Base-by-base conservation (phyloP, 1,284 basidiomycete species). In the Boletus holoroseus region DNA sequence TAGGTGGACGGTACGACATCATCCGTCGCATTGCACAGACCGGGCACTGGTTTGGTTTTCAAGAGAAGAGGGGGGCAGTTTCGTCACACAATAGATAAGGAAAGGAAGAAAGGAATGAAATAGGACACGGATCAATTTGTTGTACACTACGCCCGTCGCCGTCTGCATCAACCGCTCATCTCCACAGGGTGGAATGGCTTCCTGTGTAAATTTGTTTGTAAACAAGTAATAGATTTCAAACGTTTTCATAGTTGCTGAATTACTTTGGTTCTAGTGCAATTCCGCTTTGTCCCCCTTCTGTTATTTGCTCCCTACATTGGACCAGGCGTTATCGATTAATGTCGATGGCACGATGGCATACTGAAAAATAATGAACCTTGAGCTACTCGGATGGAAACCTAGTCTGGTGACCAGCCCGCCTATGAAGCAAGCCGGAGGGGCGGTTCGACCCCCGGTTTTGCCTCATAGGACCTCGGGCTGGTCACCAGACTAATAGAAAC, bases 141-240 rank as follows among this genome's bases (percentile, higher is more conserved):
- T 59, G 56, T 63, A 61, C 18, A 51, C 26, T 64, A 50, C 2
- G 41, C 22, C 22, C 22, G 22, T 22, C 22, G 3, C 34, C 8
- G 37, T 46, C 6, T 24, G 44, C 28, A 37, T 51, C 31, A 11
- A 27, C 55, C 49, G 30, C 27, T 22, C 38, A 47, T 39, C 39
- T 49, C 43, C 58, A n/a, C 26, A 24, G 31, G 31, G 16, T 39
- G 31, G 20, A 37, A 20, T 26, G 22, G 27, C 15, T 18, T 26
- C 24, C 28, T 13, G 40, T 22, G 20, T 15, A 39, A n/a, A 7
- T 12, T 39, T 15, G 41, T 36, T 22, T 27, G 42, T 27, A 30
- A 31, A 37, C 47, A n/a, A 13, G 26, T 27, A 12, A 37, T 38
- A 16, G 15, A 49, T 20, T 24, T 27, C 27, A 15, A 15, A 5